Evolutionary conservation across 1,284 basidiomycete genomes (phyloP).

Genomic region (Cryptococcus amylolentus): DNA sequence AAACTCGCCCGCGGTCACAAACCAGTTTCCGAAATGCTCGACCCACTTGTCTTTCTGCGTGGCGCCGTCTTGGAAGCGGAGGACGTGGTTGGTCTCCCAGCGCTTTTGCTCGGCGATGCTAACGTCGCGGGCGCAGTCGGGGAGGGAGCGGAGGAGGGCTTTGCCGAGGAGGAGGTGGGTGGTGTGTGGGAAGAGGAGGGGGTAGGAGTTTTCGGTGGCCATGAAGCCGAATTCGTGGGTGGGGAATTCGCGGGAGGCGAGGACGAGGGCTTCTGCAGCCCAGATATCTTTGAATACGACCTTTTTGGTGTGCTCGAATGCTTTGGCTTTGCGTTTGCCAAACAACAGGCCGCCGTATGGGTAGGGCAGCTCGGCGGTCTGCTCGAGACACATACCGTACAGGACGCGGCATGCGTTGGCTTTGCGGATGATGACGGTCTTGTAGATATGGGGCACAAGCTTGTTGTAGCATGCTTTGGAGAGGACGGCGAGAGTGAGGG

Average conservation of each 20-base stretch:
- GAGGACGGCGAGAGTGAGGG: not conserved
- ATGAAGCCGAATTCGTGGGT: conserved; percentile 4
- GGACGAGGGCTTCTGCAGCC: conserved; percentile 1
- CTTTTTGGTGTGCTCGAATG: not conserved
- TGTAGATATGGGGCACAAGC: not conserved
- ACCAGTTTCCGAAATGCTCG: not conserved
- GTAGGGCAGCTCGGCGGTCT: conserved; percentile 5
- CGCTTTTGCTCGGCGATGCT: conserved; percentile 1
- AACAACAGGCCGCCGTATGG: conserved; percentile 1
- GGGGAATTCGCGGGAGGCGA: conserved; percentile 1
- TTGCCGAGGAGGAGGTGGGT: not conserved
- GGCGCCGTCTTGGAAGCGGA: not conserved
- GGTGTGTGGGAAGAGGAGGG: conserved; percentile 1
- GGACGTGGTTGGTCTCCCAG: not conserved
- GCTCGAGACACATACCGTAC: conserved; percentile 2
- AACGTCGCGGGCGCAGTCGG: not conserved
- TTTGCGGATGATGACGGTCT: not conserved
- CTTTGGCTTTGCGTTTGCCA: not conserved
- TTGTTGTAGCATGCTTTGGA: conserved; percentile 1
- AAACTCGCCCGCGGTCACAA: conserved; percentile 5
- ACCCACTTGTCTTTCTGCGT: not conserved
- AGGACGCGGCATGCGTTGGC: not conserved
- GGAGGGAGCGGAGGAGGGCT: not conserved
- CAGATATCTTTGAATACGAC: conserved; percentile 1
- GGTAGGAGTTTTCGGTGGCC: conserved; percentile 1